A percentile compares a stretch with the other conserved stretches of the same genome.
phyloP scores from a whole-genome alignment of 2,329 filamentous ascomycete species.

The Tolypocladium amazonense region DNA sequence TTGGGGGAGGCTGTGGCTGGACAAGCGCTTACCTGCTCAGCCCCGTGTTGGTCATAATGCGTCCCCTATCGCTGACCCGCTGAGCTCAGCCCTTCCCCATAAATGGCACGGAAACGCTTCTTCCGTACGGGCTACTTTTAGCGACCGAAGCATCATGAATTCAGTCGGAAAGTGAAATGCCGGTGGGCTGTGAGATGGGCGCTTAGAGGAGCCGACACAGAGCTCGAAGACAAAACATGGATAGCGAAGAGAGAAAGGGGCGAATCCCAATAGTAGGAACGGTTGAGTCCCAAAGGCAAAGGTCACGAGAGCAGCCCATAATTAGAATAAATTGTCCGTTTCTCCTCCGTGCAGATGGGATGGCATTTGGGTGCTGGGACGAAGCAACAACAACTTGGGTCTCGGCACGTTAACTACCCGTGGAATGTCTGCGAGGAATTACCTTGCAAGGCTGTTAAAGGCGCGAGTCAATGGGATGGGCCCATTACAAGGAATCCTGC shows the following conservation, averaged over 20 bases:
- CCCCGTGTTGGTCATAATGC: neutral
- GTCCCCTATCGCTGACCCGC: neutral
- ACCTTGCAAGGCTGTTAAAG: neutral
- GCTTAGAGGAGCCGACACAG: no score
- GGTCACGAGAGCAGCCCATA: no score
- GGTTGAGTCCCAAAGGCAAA: neutral
- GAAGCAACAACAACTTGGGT: neutral
- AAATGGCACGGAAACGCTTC: neutral
- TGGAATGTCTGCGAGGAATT: neutral
- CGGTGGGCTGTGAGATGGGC: neutral
- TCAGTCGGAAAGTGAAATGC: neutral
- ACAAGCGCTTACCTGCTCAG: neutral
- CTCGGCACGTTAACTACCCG: neutral
- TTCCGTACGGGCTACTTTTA: neutral
- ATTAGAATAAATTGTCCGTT: no score
- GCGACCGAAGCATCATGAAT: neutral
- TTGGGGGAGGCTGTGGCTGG: neutral
- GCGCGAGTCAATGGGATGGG: neutral
- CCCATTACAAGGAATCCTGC: no score
- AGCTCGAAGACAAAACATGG: neutral
- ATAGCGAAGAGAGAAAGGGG: neutral
- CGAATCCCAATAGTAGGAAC: neutral
- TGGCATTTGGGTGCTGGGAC: neutral
- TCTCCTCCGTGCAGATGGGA: no score
- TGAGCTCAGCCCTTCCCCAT: neutral